Evolutionary conservation across 2,329 filamentous ascomycete genomes (phyloP), one percentile per base, ranked within the genome.

Genomic region (Cytospora mali): DNA sequence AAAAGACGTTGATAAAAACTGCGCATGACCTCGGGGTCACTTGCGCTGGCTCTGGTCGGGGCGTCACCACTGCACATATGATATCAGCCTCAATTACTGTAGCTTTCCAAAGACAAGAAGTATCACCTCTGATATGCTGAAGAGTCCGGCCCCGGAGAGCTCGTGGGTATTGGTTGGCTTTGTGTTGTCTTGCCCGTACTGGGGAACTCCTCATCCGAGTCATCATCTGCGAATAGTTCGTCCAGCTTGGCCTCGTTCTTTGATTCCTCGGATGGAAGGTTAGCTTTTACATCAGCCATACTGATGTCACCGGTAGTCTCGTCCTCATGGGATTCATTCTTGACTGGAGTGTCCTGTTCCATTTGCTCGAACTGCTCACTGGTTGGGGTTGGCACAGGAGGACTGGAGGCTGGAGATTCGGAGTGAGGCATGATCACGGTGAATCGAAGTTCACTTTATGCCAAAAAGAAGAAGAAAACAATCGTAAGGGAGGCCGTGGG

Each of bases 1-100:
- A 98, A 98, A 42, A 99, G 82, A 54, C 95, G 91, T 73, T 96
- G 91, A 75, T 99, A 99, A 79, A 97, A 99, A 67, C 90, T 91
- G 70, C 91, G 87, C 87, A 98, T 93, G 13, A 96, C 85, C 71
- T 93, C 91, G 1, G 91, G 88, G 69, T 97, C 92, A 27, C 61
- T 65, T n/a, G 64, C 46, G 87, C 69, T 90, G 49, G 84, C 81
- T 42, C 76, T 79, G 35, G 81, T 69, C 0, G 75, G 70, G 16
- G 75, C 67, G 13, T 70, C 70, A 55, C 74, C 70, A 59, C 77
- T 80, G 64, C 35, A 42, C 16, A 25, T 60, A 29, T 9, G 28
- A 39, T 18, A 56, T 71, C 69, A 71, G 71, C 31, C 39, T 70
- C 68, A 69, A 25, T 14, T 18, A 13, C 14, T 11, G 7, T 46